Evolutionary conservation across 1,284 basidiomycete genomes (phyloP), one percentile per base, ranked within the genome.

Genomic region (Farysia itapuensis): DNA sequence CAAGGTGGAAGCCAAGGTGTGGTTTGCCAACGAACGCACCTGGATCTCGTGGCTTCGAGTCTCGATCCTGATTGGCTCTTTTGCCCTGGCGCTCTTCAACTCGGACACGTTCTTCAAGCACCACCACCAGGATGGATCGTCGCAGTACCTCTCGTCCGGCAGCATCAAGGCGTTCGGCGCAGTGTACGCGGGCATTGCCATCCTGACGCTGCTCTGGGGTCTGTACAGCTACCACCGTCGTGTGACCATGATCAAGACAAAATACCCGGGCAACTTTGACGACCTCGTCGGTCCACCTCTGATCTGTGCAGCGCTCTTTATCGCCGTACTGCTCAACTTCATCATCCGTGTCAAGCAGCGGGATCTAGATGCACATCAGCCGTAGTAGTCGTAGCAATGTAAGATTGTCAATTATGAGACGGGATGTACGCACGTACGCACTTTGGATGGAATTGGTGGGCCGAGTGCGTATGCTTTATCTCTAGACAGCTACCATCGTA

Each of bases 41-140:
- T 95, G 89, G 89, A 83, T 95, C 38, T 84, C 92, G 0, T 96
- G 93, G 84, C 79, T 95, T 39, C 90, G 89, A 64, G 86, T 89
- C 41, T 84, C 89, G 4, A 80, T 97, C 32, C 81, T 97, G 16
- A 81, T 96, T 45, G 90, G 87, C 4, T 86, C 90, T 0, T 84
- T 98, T 30, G 82, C 92, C 0, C 80, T 94, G 15, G 92, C 90
- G 0, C 81, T 98, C 2, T 92, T 88, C 82, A 93, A 94, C 70
- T 84, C 87, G 0, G 88, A 89, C 11, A 41, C 70, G n/a, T 74
- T 65, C 44, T 75, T 72, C 43, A 44, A 63, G 34, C 43, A 67
- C 15, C 67, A 70, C 52, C 45, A 56, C 29, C 48, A 44, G 15
- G 54, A 46, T 20, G 33, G 36, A 15, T 43, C 48, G 37, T 46